Evolutionary conservation across 768 basidiomycete genomes (phyloP), one percentile per base, ranked within the genome.

Genomic region (Podaxis pistillaris): DNA sequence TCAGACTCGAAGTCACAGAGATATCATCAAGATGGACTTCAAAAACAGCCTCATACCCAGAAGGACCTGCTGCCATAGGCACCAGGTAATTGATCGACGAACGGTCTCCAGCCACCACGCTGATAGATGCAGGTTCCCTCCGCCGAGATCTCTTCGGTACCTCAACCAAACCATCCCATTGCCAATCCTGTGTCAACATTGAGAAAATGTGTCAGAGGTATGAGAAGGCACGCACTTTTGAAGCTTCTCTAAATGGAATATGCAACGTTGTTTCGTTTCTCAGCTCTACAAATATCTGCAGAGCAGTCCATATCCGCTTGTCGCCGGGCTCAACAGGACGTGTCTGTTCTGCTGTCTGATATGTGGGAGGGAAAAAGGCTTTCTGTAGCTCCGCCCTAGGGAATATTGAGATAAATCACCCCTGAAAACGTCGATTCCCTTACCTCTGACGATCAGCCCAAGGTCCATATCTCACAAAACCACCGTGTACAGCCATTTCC

Each of bases 361-460:
- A 96, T 0, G 87, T 82, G 0, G 88, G 79, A 4, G 96, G 96
- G 65, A 95, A 94, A 74, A 98, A 96, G 0, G 83, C 77, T 41
- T 79, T 82, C 71, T 97, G 96, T 22, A 98, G 75, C 62, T 91
- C 85, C 13, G 80, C 84, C 51, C 94, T 91, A 68, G 66, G 38
- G 38, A 37, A 30, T 64, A 33, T 64, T 3, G 62, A 53, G 40
- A 24, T 30, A 40, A 33, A 56, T 36, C 28, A 24, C 11, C 30
- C 13, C 19, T 22, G 11, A 52, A 1, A 26, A 49, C 30, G 19
- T 19, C 19, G 19, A 19, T 24, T 12, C 56, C 22, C 63, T 67
- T 69, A 88, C 92, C 95, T 81, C 74, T 97, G 96, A 26, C 96
- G 83, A 75, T 98, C 96, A 24, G 95, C 90, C 96, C 96, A 98